These are phyloP conservation scores for Colletotrichum lini DNA, from an alignment of 2,329 filamentous ascomycete species.

Conservation along the genomic window DNA sequence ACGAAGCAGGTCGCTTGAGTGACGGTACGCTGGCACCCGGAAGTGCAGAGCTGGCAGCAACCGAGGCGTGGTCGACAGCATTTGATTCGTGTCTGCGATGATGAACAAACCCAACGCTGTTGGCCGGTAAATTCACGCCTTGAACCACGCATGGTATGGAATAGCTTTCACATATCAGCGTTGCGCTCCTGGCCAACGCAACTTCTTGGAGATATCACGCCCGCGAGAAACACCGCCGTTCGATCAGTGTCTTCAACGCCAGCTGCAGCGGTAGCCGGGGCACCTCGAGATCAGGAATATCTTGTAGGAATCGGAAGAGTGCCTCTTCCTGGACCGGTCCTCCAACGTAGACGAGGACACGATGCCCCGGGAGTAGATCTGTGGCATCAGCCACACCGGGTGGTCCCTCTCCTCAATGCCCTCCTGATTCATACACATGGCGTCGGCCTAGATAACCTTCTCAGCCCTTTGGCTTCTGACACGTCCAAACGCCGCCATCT, in stretches of 20 bases:
- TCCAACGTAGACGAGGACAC: constrained; percentile 36
- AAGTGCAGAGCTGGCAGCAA: constrained; percentile 18
- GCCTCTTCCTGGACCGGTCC: constrained; percentile 44
- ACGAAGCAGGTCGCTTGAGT: constrained; percentile 20
- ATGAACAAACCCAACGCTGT: not conserved
- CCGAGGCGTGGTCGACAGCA: not conserved
- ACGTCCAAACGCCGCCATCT: constrained; percentile 12
- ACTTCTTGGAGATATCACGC: constrained; percentile 49
- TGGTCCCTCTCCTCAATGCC: constrained; percentile 39
- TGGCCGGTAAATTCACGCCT: constrained; percentile 2
- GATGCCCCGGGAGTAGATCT: constrained; percentile 37
- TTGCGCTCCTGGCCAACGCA: constrained; percentile 39
- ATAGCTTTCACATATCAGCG: not conserved
- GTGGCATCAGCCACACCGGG: constrained; percentile 42
- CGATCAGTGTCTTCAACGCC: not conserved
- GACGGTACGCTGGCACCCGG: not conserved
- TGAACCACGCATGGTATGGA: constrained; percentile 13
- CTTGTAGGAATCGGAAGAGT: not conserved
- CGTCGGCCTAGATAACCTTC: constrained; percentile 43
- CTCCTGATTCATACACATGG: constrained; percentile 44
- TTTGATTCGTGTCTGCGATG: not conserved
- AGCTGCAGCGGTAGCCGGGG: not conserved
- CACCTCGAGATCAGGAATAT: not conserved
- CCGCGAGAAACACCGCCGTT: constrained; percentile 19
- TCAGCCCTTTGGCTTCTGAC: not conserved